phyloP scores from a whole-genome alignment of 768 basidiomycete species.

The Phlebiopsis gigantea region DNA sequence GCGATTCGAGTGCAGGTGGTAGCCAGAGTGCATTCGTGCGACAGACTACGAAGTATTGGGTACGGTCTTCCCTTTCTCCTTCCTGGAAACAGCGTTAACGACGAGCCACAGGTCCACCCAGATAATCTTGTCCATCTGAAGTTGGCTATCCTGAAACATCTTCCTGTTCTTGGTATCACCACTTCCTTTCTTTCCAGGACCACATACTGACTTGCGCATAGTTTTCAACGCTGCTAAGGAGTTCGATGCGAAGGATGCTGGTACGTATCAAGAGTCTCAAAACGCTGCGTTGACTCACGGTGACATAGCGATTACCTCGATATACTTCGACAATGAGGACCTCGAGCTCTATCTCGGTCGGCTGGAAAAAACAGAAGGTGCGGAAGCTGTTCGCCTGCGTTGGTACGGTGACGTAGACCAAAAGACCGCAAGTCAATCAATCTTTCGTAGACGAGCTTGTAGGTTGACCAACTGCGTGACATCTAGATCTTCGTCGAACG shows the following conservation, averaged over 20 bases:
- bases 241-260: slow-evolving; percentile 79
- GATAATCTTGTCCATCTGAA: slow-evolving; percentile 95
- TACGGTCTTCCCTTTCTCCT: slow-evolving; percentile 24
- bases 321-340: slow-evolving; percentile 96
- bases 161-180: slow-evolving; percentile 83
- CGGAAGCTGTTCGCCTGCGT: slow-evolving; percentile 90
- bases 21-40: slow-evolving; percentile 96
- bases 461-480: not conserved
- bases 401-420: slow-evolving; percentile 92
- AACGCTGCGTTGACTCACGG: slow-evolving; percentile 1
- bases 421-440: slow-evolving; percentile 55
- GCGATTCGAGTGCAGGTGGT: slow-evolving; percentile 92
- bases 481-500: slow-evolving; percentile 79
- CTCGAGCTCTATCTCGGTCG: slow-evolving; percentile 95
- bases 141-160: slow-evolving; percentile 83
- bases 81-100: not conserved
- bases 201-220: slow-evolving; percentile 28
- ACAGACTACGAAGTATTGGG: slow-evolving; percentile 99
- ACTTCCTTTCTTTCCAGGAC: no score
- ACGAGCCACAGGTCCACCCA: slow-evolving; percentile 58
- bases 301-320: slow-evolving; percentile 81
- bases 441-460: not conserved
- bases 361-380: slow-evolving; percentile 97
- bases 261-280: slow-evolving; percentile 30
- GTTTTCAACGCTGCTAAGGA: slow-evolving; percentile 95